Percentiles rank a stretch among this genome's conserved stretches.
Evolutionary conservation across 345 rosid species (phyloP).

Genomic region (Erodium maritimum): DNA sequence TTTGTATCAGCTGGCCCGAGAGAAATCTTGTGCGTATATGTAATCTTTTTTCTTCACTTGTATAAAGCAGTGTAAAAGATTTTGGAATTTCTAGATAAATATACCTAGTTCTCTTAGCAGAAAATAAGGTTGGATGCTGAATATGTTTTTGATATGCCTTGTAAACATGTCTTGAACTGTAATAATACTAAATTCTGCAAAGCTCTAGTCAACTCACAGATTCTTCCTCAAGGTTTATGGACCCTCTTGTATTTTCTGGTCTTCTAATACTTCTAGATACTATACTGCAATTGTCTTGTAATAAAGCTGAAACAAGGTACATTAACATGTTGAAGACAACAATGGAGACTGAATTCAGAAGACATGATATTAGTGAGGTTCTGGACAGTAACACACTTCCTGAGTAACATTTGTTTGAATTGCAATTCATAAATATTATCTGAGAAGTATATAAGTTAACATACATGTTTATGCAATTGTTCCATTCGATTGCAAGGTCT

Average conservation of each 20-base stretch:
- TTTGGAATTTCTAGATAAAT: neutral
- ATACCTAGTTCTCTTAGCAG: neutral
- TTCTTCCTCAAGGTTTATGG: too few species aligned
- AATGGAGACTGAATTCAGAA: neutral
- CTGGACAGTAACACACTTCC: neutral
- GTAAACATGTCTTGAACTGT: too few species aligned
- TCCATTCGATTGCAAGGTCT: constrained; percentile 21
- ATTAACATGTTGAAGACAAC: neutral
- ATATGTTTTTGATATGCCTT: too few species aligned
- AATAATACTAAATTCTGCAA: too few species aligned
- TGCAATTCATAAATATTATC: constrained; percentile 1
- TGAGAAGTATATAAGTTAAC: neutral
- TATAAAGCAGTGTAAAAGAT: neutral
- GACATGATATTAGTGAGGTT: neutral
- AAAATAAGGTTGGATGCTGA: too few species aligned
- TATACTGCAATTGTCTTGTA: too few species aligned
- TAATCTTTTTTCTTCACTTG: neutral
- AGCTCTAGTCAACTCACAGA: too few species aligned
- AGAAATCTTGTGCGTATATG: neutral
- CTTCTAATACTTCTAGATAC: too few species aligned
- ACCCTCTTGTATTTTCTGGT: too few species aligned
- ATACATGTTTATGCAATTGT: neutral
- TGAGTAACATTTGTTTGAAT: neutral
- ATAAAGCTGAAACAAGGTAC: too few species aligned
- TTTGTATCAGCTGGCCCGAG: neutral